Conservation (phyloP, 1,139 yeast genomes). For the Pneumocystis murina region DNA sequence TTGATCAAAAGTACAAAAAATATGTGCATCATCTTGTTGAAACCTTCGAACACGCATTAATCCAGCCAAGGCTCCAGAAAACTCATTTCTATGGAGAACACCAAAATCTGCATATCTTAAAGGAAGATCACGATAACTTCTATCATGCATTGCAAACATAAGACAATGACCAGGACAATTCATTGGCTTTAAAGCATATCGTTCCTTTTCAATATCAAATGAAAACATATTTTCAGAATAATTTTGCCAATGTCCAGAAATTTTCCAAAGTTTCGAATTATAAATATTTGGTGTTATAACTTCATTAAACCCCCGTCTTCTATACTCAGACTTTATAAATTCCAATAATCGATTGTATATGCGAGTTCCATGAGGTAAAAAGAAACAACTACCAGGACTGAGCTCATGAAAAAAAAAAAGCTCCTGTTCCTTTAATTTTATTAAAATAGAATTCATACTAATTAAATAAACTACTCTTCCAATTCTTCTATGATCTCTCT, state of each 20-base stretch:
- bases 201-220: conserved; percentile 23
- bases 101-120: conserved; percentile 83
- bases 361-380: conserved; percentile 81
- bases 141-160: conserved; percentile 64
- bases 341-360: conserved; percentile 62
- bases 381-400: conserved; percentile 85
- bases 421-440: conserved; percentile 52
- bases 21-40: conserved; percentile 98
- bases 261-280: conserved; percentile 73
- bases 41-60: conserved; percentile 88
- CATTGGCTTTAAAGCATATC: conserved; percentile 81
- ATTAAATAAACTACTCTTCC: conserved; percentile 34
- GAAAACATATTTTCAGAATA: conserved; percentile 85
- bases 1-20: conserved; percentile 76
- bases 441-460: neutral
- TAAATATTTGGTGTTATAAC: conserved; percentile 87
- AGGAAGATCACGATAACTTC: conserved; percentile 83
- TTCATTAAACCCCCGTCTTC: conserved; percentile 74
- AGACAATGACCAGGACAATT: conserved; percentile 97
- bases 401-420: conserved; percentile 86
- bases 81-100: conserved; percentile 87
- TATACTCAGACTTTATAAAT: conserved; percentile 75
- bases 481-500: conserved; percentile 92
- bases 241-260: conserved; percentile 93
- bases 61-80: conserved; percentile 88